These are phyloP conservation scores for Pilatotrama ljubarskyi DNA, from an alignment of 768 basidiomycete genomes.

Conservation along the genomic window DNA sequence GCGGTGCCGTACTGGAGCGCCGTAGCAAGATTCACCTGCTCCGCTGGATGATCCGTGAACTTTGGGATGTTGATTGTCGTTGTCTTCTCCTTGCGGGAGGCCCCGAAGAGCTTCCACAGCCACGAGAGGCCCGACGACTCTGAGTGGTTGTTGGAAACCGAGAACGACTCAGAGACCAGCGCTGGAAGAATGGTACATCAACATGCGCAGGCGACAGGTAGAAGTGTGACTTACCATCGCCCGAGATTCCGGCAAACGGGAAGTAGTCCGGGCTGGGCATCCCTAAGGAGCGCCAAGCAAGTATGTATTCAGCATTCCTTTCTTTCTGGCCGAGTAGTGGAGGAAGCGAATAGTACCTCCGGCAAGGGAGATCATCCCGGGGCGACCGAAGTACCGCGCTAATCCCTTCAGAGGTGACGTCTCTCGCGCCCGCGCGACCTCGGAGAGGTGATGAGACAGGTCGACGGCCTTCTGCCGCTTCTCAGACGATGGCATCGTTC, in stretches of 20 bases:
- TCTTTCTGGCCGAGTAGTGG: not conserved
- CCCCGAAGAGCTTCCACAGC: constrained; percentile 57
- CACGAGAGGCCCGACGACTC: constrained; percentile 43
- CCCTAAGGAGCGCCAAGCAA: constrained; percentile 38
- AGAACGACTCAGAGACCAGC: constrained; percentile 51
- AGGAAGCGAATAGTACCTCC: constrained; percentile 49
- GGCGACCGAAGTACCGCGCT: constrained; percentile 55
- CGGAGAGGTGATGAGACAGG: constrained; percentile 72
- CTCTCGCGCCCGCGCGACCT: constrained; percentile 46
- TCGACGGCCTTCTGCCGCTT: constrained; percentile 54
- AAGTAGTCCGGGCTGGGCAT: constrained; percentile 69
- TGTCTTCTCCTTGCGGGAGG: constrained; percentile 43
- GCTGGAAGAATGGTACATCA: constrained; percentile 18
- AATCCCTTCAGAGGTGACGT: constrained; percentile 66
- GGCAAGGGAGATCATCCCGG: constrained; percentile 61
- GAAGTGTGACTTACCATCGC: constrained; percentile 37
- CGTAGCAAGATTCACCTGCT: constrained; percentile 57
- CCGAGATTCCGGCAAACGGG: constrained; percentile 63
- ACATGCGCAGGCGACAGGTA: not conserved
- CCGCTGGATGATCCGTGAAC: constrained; percentile 44
- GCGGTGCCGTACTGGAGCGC: constrained; percentile 68
- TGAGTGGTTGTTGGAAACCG: constrained; percentile 33
- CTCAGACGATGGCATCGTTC: constrained; percentile 27
- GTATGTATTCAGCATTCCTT: not conserved
- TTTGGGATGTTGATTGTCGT: constrained; percentile 59